Percentiles rank a stretch among this genome's conserved stretches.
Conservation (phyloP, 192 early-diverging fungal genomes). For the Coemansia biformis region DNA sequence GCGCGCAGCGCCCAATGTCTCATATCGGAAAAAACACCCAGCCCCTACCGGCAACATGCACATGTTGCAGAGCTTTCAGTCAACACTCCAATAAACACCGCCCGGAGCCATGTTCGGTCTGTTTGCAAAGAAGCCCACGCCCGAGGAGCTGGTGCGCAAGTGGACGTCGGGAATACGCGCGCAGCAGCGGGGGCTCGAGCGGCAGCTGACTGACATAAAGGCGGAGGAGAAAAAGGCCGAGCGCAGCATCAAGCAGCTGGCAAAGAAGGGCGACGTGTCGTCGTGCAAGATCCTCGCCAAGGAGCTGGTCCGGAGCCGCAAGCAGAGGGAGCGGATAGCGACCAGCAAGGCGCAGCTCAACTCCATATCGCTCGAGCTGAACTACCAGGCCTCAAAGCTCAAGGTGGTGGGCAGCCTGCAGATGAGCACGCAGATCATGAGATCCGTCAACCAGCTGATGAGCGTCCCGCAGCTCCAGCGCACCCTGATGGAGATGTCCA, state of each 20-base stretch:
- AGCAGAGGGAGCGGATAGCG: slow-evolving; percentile 74
- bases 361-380: slow-evolving; percentile 82
- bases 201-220: slow-evolving; percentile 72
- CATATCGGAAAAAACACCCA: no score
- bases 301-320: slow-evolving; percentile 73
- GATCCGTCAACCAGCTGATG: slow-evolving; percentile 80
- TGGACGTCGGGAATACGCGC: slow-evolving; percentile 77
- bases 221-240: slow-evolving; percentile 82
- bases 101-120: slow-evolving; percentile 6
- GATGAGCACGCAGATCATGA: slow-evolving; percentile 88
- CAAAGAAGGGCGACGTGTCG: slow-evolving; percentile 77
- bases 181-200: slow-evolving; percentile 84
- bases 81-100: no score
- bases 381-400: slow-evolving; percentile 77
- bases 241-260: slow-evolving; percentile 70
- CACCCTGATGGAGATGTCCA: slow-evolving; percentile 86
- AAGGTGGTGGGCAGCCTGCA: slow-evolving; percentile 86
- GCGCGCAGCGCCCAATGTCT: no score
- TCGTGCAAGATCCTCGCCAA: slow-evolving; percentile 73
- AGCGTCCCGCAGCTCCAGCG: slow-evolving; percentile 78
- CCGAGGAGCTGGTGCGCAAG: slow-evolving; percentile 73
- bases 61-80: no score
- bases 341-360: slow-evolving; percentile 91
- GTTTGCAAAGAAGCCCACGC: slow-evolving; percentile 40
- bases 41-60: no score